These are phyloP conservation scores for Musa balbisiana DNA, from an alignment of 202 grass and related monocot species.

Conservation along the genomic window DNA sequence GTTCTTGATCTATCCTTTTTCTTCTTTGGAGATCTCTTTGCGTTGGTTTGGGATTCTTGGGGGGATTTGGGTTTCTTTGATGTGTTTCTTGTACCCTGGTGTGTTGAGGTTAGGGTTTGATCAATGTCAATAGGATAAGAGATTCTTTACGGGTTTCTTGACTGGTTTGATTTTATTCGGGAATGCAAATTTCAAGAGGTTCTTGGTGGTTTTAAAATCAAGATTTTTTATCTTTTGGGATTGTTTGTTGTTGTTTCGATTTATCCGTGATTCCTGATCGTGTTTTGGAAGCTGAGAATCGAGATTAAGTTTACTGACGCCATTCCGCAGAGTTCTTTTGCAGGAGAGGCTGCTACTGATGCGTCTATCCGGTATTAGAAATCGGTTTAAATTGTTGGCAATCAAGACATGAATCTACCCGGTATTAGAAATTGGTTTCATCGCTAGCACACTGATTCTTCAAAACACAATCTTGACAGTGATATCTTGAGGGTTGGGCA, in stretches of 20 bases:
- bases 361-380: neutral
- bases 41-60: too few species aligned
- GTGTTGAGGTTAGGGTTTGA: neutral
- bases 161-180: neutral
- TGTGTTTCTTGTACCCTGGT: neutral
- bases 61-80: neutral
- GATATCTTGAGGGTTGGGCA: neutral
- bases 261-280: neutral
- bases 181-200: conserved; percentile 3
- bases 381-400: neutral
- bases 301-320: neutral
- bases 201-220: neutral
- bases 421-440: neutral
- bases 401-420: neutral
- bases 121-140: neutral
- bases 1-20: neutral
- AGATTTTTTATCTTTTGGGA: neutral
- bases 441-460: neutral
- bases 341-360: neutral
- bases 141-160: neutral
- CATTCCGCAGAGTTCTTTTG: neutral
- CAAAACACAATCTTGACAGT: neutral
- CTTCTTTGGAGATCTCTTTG: neutral
- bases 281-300: neutral
- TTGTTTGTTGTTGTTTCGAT: neutral